Conservation (phyloP, 2,329 filamentous ascomycete species). For the Apiospora koreana region DNA sequence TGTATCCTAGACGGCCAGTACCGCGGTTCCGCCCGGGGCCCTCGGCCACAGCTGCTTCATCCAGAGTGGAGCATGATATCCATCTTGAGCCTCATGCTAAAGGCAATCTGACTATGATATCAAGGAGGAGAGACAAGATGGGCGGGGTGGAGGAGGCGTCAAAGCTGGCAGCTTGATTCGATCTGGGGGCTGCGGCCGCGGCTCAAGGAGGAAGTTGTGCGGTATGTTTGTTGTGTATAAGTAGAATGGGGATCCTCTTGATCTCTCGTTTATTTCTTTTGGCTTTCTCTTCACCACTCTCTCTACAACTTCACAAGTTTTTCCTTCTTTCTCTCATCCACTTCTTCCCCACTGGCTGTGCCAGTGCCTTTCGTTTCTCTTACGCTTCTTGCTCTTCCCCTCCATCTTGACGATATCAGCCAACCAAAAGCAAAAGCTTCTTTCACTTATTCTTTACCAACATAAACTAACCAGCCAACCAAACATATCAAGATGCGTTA, state of each 20-base stretch:
- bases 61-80: background rate
- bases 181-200: background rate
- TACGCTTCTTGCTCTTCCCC: background rate
- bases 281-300: background rate
- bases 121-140: background rate
- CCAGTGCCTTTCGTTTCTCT: conserved; percentile 9
- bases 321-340: background rate
- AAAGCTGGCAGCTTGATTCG: background rate
- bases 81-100: conserved; percentile 6
- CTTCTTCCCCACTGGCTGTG: conserved; percentile 7
- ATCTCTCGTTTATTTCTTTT: background rate
- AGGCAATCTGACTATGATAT: background rate
- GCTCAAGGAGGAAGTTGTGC: background rate
- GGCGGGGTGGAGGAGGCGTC: background rate
- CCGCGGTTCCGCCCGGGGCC: background rate
- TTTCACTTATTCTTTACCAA: background rate
- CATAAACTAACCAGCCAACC: background rate
- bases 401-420: background rate
- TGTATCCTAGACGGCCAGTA: background rate
- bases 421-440: background rate
- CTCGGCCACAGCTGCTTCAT: background rate
- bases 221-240: background rate
- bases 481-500: conserved; percentile 35
- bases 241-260: background rate
- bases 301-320: background rate